Conservation (phyloP, 1,284 basidiomycete species). For the Lignosus rhinocerotis region DNA sequence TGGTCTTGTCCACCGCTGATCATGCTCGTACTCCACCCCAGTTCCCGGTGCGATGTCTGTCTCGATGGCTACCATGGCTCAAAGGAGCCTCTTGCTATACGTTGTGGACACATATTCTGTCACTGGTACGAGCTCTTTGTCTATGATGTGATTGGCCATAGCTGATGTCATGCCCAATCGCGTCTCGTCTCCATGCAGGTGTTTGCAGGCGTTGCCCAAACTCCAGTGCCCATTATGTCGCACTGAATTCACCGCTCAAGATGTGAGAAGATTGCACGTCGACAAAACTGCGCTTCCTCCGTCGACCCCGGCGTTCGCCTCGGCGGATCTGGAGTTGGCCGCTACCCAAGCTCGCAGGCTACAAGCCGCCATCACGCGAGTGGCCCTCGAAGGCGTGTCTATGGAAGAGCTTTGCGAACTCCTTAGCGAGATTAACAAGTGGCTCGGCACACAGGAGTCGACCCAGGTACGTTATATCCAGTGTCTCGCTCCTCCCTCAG, state of each 20-base stretch:
- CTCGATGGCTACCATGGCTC: slow-evolving; percentile 42
- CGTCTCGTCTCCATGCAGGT: slow-evolving; percentile 21
- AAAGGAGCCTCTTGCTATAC: slow-evolving; percentile 41
- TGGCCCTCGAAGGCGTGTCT: slow-evolving; percentile 39
- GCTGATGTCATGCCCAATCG: not conserved
- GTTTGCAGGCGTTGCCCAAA: slow-evolving; percentile 27
- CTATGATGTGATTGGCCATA: not conserved
- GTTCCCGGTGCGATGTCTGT: slow-evolving; percentile 51
- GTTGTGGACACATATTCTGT: slow-evolving; percentile 49
- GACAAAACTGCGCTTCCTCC: slow-evolving; percentile 27
- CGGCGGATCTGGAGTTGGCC: slow-evolving; percentile 20
- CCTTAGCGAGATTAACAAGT: slow-evolving; percentile 37
- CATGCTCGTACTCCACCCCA: slow-evolving; percentile 47
- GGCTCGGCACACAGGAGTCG: slow-evolving; percentile 37
- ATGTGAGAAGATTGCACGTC: slow-evolving; percentile 30
- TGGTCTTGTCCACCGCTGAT: slow-evolving; percentile 26
- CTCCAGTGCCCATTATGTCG: slow-evolving; percentile 33
- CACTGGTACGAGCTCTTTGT: slow-evolving; percentile 25
- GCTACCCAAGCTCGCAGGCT: slow-evolving; percentile 33
- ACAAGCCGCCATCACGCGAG: slow-evolving; percentile 37
- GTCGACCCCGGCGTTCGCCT: slow-evolving; percentile 18
- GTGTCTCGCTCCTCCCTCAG: not conserved
- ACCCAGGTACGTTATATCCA: slow-evolving; percentile 34
- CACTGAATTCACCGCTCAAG: slow-evolving; percentile 20
- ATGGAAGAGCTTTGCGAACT: slow-evolving; percentile 37